These are phyloP conservation scores for Trichosporon asahii DNA, from an alignment of 1,284 basidiomycete species.

Conservation along the genomic window DNA sequence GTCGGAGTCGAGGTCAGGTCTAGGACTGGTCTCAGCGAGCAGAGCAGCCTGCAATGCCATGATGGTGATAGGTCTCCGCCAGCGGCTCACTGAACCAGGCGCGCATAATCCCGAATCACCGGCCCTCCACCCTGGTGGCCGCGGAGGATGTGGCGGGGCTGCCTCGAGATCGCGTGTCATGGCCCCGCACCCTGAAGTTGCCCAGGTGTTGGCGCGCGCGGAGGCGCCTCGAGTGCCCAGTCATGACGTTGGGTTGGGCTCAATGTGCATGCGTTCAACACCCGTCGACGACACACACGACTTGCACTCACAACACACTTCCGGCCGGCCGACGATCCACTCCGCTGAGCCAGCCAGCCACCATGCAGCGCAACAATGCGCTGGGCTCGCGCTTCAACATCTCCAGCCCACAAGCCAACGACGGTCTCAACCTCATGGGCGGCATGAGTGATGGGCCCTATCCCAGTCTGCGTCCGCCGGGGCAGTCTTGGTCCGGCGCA, in stretches of 20 bases:
- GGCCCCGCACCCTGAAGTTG: neutral
- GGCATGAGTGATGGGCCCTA: conserved; percentile 9
- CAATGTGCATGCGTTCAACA: neutral
- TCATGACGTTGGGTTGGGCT: conserved; percentile 2
- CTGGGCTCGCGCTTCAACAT: conserved; percentile 38
- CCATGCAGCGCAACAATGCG: conserved; percentile 29
- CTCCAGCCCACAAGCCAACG: conserved; percentile 35
- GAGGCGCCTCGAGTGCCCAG: neutral
- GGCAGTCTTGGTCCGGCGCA: conserved; percentile 1
- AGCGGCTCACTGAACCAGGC: neutral
- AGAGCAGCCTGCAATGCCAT: conserved; percentile 13
- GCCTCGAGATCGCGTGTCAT: neutral
- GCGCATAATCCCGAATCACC: conserved; percentile 12
- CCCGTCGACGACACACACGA: neutral
- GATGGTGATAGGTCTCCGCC: conserved; percentile 9
- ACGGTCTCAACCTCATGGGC: neutral
- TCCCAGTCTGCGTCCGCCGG: neutral
- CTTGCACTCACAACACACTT: neutral
- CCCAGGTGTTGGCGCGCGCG: neutral
- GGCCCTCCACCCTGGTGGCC: neutral
- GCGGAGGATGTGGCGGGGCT: conserved; percentile 1
- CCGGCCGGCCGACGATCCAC: neutral
- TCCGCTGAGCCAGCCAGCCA: conserved; percentile 5
- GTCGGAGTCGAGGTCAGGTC: conserved; percentile 10
- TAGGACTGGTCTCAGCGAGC: neutral